Evolutionary conservation across 805 yeast genomes (phyloP).

Genomic region (Tetrapisispora pingtungensis): DNA sequence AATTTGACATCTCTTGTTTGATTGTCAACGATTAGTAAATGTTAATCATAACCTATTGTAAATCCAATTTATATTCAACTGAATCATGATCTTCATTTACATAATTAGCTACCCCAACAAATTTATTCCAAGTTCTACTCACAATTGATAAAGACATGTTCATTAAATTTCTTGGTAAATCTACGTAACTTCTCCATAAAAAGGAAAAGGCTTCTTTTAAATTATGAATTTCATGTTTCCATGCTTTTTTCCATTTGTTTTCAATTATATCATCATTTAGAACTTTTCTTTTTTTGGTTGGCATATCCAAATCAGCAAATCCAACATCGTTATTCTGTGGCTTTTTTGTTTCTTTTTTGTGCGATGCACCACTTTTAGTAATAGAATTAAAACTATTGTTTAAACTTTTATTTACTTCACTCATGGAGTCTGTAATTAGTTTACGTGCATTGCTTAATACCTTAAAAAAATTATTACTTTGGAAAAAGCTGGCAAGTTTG

Average conservation of each 20-base stretch:
- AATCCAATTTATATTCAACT: neutral
- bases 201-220: constrained; percentile 54
- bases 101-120: constrained; percentile 48
- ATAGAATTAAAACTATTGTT: constrained; percentile 2
- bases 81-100: constrained; percentile 12
- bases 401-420: constrained; percentile 8
- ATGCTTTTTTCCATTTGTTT: constrained; percentile 32
- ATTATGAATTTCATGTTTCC: constrained; percentile 41
- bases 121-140: constrained; percentile 58
- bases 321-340: neutral
- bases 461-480: constrained; percentile 26
- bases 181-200: constrained; percentile 53
- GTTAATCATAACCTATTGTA: neutral
- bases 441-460: constrained; percentile 23
- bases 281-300: constrained; percentile 9
- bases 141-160: constrained; percentile 39
- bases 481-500: constrained; percentile 19
- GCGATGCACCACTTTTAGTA: neutral
- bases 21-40: no score
- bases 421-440: constrained; percentile 10
- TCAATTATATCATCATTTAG: neutral
- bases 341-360: neutral
- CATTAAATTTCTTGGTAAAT: constrained; percentile 57
- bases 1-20: no score
- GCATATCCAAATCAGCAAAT: constrained; percentile 24